phyloP scores from a whole-genome alignment of 2,329 filamentous ascomycete genomes.

The Coniochaeta pulveracea region DNA sequence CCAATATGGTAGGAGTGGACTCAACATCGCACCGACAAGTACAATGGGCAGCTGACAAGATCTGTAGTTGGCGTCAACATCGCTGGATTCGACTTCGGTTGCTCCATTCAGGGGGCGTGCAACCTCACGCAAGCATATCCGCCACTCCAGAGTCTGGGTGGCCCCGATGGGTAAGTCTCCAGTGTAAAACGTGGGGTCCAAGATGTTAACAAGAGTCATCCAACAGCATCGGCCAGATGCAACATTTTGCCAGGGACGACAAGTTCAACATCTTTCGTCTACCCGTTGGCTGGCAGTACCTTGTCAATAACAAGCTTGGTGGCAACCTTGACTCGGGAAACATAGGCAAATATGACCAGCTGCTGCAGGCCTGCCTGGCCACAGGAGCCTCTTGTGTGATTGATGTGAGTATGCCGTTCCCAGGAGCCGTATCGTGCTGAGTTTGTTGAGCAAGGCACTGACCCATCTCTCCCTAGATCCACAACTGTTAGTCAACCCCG shows the following conservation, averaged over 20 bases:
- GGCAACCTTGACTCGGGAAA: conserved; percentile 29
- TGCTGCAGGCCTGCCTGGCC: conserved; percentile 35
- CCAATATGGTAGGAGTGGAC: neutral
- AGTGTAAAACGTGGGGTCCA: conserved; percentile 34
- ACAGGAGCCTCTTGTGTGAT: conserved; percentile 38
- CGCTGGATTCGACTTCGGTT: conserved; percentile 37
- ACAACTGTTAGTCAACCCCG: conserved; percentile 13
- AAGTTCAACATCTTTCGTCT: conserved; percentile 46
- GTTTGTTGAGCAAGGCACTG: too few relatives aligned
- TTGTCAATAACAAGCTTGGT: conserved; percentile 29
- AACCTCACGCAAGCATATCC: conserved; percentile 16
- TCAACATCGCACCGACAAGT: neutral
- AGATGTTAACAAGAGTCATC: conserved; percentile 39
- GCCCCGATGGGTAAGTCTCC: conserved; percentile 18
- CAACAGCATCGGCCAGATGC: conserved; percentile 32
- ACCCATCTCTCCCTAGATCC: conserved; percentile 14
- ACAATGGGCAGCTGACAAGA: neutral
- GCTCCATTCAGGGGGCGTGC: conserved; percentile 26
- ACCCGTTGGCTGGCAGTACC: conserved; percentile 40
- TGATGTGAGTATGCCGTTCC: conserved; percentile 28
- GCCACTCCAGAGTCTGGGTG: conserved; percentile 18
- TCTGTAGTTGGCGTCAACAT: conserved; percentile 26
- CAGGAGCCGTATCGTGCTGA: too few relatives aligned
- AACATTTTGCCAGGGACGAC: conserved; percentile 42
- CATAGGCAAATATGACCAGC: conserved; percentile 31